Base-by-base conservation (phyloP, 495 filamentous ascomycete genomes). In the Letharia lupina region DNA sequence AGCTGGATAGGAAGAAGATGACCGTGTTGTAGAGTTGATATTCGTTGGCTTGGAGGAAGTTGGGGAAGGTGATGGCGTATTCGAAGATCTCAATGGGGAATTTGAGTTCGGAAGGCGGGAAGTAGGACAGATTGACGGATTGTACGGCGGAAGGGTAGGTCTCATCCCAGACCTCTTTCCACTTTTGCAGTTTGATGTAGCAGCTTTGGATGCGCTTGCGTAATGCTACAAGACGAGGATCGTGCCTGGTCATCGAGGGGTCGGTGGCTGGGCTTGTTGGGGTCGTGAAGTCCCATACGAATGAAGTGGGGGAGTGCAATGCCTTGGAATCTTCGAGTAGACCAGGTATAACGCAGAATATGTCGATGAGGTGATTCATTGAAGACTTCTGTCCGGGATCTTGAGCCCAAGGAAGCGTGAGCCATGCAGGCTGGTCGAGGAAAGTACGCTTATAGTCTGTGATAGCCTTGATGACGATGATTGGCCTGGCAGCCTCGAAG, bases 401-500 rank as follows among this genome's bases (percentile, higher is more conserved):
- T 37, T 59, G 47, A 6, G 40, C 54, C 63, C 63, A 65, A 2
- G 63, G 63, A 15, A 65, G 35, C 11, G 40, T 65, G 18, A 45
- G 57, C 63, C 63, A 65, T 10, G 33, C 54, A 2, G 37, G n/a
- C 1, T 65, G 52, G n/a, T 65, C 63, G 9, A 65, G 63, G 28
- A 65, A 65, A 39, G 54, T 59, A 42, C 56, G 41, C n/a, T 44
- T 65, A 12, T 33, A 50, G 56, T 65, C 42, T 20, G 57, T 65
- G 40, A 58, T 59, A 16, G 63, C 56, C 31, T 58, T 65, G n/a
- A 58, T 60, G 56, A 62, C 65, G n/a, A 67, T 63, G 10, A 67
- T 62, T 2, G 60, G 65, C 39, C 65, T 60, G 16, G 60, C 65
- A 11, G 60, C 47, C 54, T 63, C 60, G 37, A 67, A 59, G 11